phyloP scores from a whole-genome alignment of 116 monocot species.

The Posidonia oceanica region DNA sequence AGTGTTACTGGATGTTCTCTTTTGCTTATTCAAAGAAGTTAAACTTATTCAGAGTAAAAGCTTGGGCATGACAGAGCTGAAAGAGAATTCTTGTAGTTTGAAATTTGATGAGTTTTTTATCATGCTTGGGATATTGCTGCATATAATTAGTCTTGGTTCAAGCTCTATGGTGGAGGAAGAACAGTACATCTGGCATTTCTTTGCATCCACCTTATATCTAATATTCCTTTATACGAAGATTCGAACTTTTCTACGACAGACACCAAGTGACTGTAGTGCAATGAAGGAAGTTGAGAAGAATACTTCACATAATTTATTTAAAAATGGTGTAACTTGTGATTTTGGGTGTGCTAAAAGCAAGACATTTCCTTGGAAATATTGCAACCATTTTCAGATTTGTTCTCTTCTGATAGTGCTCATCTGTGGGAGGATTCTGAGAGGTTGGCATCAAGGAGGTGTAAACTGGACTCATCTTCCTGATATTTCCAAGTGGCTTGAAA shows the following conservation, averaged over 20 bases:
- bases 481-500: constrained; percentile 70
- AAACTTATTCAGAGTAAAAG: not conserved
- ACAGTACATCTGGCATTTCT: constrained; percentile 92
- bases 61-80: not conserved
- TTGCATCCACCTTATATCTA: constrained; percentile 66
- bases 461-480: constrained; percentile 89
- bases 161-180: constrained; percentile 99
- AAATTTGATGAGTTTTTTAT: constrained; percentile 46
- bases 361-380: not conserved
- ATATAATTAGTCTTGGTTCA: constrained; percentile 63
- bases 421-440: constrained; percentile 68
- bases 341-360: not conserved
- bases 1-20: constrained; percentile 31
- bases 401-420: constrained; percentile 53
- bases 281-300: not conserved
- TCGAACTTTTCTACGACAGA: constrained; percentile 15
- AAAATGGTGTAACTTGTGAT: constrained; percentile 4
- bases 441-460: constrained; percentile 97
- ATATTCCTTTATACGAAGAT: constrained; percentile 45
- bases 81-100: constrained; percentile 3
- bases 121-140: constrained; percentile 33
- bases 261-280: constrained; percentile 6
- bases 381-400: constrained; percentile 12
- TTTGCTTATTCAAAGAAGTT: constrained; percentile 30
- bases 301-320: constrained; percentile 1